These are phyloP conservation scores for Calonectria fujianensis DNA, from an alignment of 2,329 filamentous ascomycete species.

Conservation along the genomic window DNA sequence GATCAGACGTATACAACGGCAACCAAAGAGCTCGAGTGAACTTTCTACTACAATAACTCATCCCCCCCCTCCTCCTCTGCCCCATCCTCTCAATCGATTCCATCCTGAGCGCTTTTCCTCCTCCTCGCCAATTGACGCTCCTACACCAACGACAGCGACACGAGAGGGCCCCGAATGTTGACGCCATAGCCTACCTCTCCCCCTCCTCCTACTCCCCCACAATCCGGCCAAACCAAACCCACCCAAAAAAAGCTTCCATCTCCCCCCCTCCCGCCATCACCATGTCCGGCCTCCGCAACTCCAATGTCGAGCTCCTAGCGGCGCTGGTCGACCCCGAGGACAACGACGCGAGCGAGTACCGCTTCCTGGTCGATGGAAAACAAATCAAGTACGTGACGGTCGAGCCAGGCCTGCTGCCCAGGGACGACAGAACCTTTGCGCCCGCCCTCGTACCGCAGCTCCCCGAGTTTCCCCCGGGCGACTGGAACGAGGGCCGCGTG, in stretches of 20 bases:
- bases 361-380: conserved; percentile 60
- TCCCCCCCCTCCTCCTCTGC: neutral
- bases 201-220: neutral
- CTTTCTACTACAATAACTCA: conserved; percentile 18
- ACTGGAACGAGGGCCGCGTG: conserved; percentile 64
- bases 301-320: conserved; percentile 53
- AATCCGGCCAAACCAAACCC: neutral
- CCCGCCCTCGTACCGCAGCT: conserved; percentile 58
- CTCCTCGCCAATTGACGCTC: conserved; percentile 15
- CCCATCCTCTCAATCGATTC: neutral
- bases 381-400: conserved; percentile 65
- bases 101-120: conserved; percentile 3
- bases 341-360: conserved; percentile 58
- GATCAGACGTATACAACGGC: conserved; percentile 30
- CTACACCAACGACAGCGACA: neutral
- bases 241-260: neutral
- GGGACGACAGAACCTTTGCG: conserved; percentile 58
- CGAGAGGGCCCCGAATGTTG: conserved; percentile 11
- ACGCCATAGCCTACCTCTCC: neutral
- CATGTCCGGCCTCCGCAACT: conserved; percentile 26
- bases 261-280: neutral
- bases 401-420: conserved; percentile 57
- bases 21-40: neutral
- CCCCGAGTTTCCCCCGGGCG: conserved; percentile 61
- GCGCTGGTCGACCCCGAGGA: conserved; percentile 53